Conservation (phyloP, 768 basidiomycete genomes). For the Sutorius australiensis region DNA sequence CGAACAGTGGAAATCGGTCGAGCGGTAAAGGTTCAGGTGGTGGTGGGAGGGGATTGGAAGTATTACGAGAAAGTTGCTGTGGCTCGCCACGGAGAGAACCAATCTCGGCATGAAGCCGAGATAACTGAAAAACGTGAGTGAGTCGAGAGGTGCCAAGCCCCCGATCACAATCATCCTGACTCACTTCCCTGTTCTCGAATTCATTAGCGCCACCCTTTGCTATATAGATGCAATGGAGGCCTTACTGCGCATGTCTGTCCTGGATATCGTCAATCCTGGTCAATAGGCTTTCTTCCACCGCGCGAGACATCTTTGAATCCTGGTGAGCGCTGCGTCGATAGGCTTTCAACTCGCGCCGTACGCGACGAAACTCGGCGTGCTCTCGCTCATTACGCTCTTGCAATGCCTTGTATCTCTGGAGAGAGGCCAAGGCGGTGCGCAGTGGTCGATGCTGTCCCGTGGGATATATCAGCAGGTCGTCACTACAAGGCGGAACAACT, state of each 20-base stretch:
- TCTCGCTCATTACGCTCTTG: conserved; percentile 34
- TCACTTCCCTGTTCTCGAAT: conserved; percentile 26
- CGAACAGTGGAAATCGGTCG: conserved; percentile 41
- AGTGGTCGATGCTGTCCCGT: conserved; percentile 32
- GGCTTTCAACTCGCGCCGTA: conserved; percentile 30
- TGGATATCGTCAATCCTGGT: conserved; percentile 33
- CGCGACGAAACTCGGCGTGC: conserved; percentile 28
- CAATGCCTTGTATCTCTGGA: conserved; percentile 39
- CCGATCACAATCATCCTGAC: conserved; percentile 10
- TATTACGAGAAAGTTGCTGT: conserved; percentile 29
- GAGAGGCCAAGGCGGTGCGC: conserved; percentile 30
- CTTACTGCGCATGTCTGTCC: conserved; percentile 27
- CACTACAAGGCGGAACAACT: conserved; percentile 17
- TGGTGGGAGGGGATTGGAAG: conserved; percentile 49
- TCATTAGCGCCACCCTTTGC: conserved; percentile 10
- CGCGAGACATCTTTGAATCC: conserved; percentile 35
- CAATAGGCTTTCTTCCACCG: conserved; percentile 36
- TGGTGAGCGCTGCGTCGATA: conserved; percentile 26
- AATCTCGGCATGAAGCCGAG: conserved; percentile 35
- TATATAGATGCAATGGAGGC: background rate
- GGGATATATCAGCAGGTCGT: conserved; percentile 19
- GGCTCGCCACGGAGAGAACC: conserved; percentile 34
- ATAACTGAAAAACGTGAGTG: conserved; percentile 27
- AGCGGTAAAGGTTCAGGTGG: conserved; percentile 54
- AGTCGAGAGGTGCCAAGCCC: conserved; percentile 12